Conservation (phyloP, 1,284 basidiomycete species). For the Ustilago tritici region DNA sequence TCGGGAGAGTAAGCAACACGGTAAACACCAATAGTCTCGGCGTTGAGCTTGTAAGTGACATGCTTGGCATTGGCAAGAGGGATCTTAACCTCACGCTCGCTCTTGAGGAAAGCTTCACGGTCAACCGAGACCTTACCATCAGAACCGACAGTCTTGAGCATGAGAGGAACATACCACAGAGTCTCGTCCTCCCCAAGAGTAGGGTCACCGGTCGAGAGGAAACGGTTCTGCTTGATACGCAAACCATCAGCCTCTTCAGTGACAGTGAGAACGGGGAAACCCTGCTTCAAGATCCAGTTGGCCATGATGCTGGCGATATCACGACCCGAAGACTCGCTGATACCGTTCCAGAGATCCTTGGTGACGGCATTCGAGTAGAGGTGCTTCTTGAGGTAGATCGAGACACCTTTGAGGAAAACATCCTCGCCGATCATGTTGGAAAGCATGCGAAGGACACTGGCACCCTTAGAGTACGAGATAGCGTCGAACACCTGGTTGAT, state of each 20-base stretch:
- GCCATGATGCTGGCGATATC: slow-evolving; percentile 88
- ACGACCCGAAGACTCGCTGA: slow-evolving; percentile 80
- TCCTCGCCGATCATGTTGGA: slow-evolving; percentile 84
- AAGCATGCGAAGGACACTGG: slow-evolving; percentile 88
- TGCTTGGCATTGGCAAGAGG: slow-evolving; percentile 76
- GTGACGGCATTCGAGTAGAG: slow-evolving; percentile 87
- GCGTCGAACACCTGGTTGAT: slow-evolving; percentile 69
- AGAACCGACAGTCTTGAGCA: slow-evolving; percentile 77
- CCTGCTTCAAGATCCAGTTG: slow-evolving; percentile 88
- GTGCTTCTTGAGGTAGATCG: slow-evolving; percentile 88
- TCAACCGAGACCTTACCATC: slow-evolving; percentile 77
- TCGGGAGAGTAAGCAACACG: slow-evolving; percentile 89
- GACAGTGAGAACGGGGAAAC: slow-evolving; percentile 83
- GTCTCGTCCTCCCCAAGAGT: slow-evolving; percentile 86
- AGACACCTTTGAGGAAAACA: slow-evolving; percentile 73
- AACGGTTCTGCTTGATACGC: slow-evolving; percentile 83
- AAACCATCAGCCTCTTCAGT: slow-evolving; percentile 76
- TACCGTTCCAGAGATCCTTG: slow-evolving; percentile 89
- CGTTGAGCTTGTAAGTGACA: slow-evolving; percentile 83
- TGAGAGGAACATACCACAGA: slow-evolving; percentile 87
- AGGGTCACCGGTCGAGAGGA: slow-evolving; percentile 82
- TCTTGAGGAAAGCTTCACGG: slow-evolving; percentile 77
- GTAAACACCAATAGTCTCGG: slow-evolving; percentile 88
- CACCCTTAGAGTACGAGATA: slow-evolving; percentile 71
- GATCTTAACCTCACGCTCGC: slow-evolving; percentile 77